Conservation (phyloP, 345 rosid genomes). For the Gossypium ekmanianum region DNA sequence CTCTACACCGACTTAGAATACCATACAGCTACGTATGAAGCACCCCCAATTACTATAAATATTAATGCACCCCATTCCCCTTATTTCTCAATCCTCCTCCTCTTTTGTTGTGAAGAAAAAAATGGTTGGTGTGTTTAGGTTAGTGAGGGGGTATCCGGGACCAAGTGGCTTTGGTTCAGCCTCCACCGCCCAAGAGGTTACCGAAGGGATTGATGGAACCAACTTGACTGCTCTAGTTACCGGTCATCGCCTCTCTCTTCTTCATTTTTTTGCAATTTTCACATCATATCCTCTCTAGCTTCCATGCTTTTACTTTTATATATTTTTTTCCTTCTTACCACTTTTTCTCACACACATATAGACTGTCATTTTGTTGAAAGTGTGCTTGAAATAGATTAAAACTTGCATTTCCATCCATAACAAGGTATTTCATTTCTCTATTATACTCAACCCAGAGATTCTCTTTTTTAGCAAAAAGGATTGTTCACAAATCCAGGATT, state of each 20-base stretch:
- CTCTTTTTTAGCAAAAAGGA: too few relatives aligned
- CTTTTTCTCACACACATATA: too few relatives aligned
- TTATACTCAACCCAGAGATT: too few relatives aligned
- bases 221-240: constrained; percentile 72
- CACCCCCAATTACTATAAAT: constrained; percentile 13
- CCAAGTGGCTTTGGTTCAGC: constrained; percentile 89
- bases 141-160: constrained; percentile 68
- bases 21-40: not conserved
- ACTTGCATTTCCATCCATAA: too few relatives aligned
- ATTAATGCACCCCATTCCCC: not conserved
- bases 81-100: not conserved
- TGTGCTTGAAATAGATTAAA: too few relatives aligned
- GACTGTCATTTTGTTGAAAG: too few relatives aligned
- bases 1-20: constrained; percentile 15
- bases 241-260: constrained; percentile 32
- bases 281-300: not conserved
- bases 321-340: too few relatives aligned
- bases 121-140: constrained; percentile 41
- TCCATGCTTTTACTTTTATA: not conserved
- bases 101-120: not conserved
- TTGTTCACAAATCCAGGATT: too few relatives aligned
- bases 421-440: too few relatives aligned
- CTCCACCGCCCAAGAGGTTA: constrained; percentile 77
- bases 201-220: constrained; percentile 58
- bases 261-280: not conserved